Base-by-base conservation (phyloP, 176 grass and related monocot species). In the Microstegium vimineum region DNA sequence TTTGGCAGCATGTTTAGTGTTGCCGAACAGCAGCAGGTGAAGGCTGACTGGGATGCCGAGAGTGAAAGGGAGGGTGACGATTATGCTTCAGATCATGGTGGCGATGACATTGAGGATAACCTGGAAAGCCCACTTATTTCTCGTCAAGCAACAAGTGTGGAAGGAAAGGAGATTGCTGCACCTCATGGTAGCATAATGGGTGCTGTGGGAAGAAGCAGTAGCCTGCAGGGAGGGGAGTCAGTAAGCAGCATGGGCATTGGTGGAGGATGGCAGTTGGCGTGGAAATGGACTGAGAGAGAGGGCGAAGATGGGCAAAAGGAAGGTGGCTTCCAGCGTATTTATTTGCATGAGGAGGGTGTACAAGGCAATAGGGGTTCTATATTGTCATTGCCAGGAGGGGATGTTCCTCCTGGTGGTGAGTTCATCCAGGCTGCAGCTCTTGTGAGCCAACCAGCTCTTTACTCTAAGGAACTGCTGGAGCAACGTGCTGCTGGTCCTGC, bases 1-100 rank as follows among this genome's bases (percentile, higher is more conserved):
- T 99, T 99, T 71, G 96, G 93, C 41, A 99, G 96, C 83, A 99
- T 99, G 96, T 99, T 99, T 33, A 95, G 85, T 35, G 70, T 92
- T 41, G 89, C 93, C 8, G 97, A 99, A 22, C 88, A 90, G 34
- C 90, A 95, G 80, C 90, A 99, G 10, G 47, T 47, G 18, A 93
- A 88, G 82, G 78, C 85, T 66, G 97, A 99, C 28, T 99, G 91
- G 90, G 97, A 99, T 63, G 85, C 89, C 6, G 93, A 95, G 80
- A 92, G 89, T 85, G 89, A 99, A 18, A 84, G 68, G 67, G 97
- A 96, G 35, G 91, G 65, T 41, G 96, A 99, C 22, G 96, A 79
- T 2, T 81, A 94, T 84, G 66, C 30, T 41, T 99, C 97, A 71
- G 97, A 95, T 68, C 76, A 85, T 62, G 92, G 78, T 60, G 91